Evolutionary conservation across 1,284 basidiomycete genomes (phyloP).

Genomic region (Cryptococcus sp.): DNA sequence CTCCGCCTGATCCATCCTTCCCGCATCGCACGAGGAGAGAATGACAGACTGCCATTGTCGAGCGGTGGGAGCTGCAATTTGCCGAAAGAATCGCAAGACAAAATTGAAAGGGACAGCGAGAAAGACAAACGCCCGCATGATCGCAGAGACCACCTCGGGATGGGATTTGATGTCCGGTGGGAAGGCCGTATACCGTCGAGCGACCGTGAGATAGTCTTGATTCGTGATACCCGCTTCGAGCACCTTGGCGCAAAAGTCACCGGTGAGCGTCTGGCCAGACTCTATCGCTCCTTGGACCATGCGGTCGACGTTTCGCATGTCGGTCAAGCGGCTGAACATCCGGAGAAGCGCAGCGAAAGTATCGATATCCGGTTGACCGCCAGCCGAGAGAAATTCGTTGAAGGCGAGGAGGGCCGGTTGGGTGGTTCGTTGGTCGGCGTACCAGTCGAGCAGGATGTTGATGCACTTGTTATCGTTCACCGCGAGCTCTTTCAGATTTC

Average conservation of each 20-base stretch:
- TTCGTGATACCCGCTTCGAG: conserved; percentile 80
- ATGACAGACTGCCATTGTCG: conserved; percentile 72
- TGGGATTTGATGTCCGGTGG: conserved; percentile 48
- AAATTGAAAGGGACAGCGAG: conserved; percentile 68
- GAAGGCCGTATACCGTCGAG: conserved; percentile 20
- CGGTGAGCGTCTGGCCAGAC: conserved; percentile 58
- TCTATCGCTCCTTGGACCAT: conserved; percentile 54
- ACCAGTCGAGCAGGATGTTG: conserved; percentile 21
- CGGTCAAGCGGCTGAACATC: conserved; percentile 60
- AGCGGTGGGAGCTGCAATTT: conserved; percentile 55
- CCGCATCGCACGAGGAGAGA: conserved; percentile 75
- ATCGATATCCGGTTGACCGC: conserved; percentile 52
- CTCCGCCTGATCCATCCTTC: conserved; percentile 61
- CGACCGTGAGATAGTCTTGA: conserved; percentile 55
- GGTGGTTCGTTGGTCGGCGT: conserved; percentile 55
- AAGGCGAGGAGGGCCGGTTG: conserved; percentile 55
- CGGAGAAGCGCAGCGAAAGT: conserved; percentile 68
- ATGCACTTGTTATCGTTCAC: neutral
- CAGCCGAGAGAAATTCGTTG: conserved; percentile 57
- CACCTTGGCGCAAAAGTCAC: conserved; percentile 61
- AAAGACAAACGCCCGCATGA: conserved; percentile 79
- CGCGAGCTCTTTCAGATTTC: neutral
- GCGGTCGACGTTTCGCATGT: conserved; percentile 62
- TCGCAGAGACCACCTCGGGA: conserved; percentile 59
- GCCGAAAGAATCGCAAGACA: conserved; percentile 62